Evolutionary conservation across 2,329 filamentous ascomycete species (phyloP).

Genomic region (Hymenoscyphus fraxineus): DNA sequence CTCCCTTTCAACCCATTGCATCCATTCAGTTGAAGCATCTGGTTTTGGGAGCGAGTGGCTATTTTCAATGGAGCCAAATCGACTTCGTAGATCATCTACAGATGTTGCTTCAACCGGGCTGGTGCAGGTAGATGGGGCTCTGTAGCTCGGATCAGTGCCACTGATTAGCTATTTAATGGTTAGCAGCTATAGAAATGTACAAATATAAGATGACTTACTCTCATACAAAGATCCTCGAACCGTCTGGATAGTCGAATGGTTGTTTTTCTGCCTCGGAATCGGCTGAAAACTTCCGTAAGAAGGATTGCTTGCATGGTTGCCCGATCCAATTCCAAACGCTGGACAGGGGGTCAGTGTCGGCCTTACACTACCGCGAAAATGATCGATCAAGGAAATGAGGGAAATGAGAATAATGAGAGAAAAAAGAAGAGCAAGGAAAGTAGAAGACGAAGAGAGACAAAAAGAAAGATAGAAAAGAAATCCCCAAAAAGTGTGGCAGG

Average conservation of each 20-base stretch:
- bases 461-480: background rate
- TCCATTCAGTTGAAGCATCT: slow-evolving; percentile 39
- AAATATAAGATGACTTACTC: slow-evolving; percentile 23
- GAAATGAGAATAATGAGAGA: background rate
- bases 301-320: slow-evolving; percentile 33
- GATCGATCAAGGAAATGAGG: background rate
- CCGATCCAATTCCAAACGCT: slow-evolving; percentile 28
- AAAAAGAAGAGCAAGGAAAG: background rate
- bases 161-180: slow-evolving; percentile 20
- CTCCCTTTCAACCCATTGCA: slow-evolving; percentile 50
- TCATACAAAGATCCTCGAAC: slow-evolving; percentile 30
- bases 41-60: slow-evolving; percentile 8
- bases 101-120: slow-evolving; percentile 17
- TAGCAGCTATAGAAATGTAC: slow-evolving; percentile 3
- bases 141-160: slow-evolving; percentile 17
- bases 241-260: slow-evolving; percentile 26
- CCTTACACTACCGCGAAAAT: background rate
- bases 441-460: background rate
- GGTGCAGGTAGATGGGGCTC: slow-evolving; percentile 13
- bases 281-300: slow-evolving; percentile 33
- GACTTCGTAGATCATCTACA: slow-evolving; percentile 20
- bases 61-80: slow-evolving; percentile 18
- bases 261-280: slow-evolving; percentile 31
- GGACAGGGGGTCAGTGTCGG: slow-evolving; percentile 6
- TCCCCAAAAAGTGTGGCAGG: background rate